A percentile compares a stretch with the other conserved stretches of the same genome.
Evolutionary conservation across 768 basidiomycete genomes (phyloP).

Genomic region (Gymnopilus junonius): DNA sequence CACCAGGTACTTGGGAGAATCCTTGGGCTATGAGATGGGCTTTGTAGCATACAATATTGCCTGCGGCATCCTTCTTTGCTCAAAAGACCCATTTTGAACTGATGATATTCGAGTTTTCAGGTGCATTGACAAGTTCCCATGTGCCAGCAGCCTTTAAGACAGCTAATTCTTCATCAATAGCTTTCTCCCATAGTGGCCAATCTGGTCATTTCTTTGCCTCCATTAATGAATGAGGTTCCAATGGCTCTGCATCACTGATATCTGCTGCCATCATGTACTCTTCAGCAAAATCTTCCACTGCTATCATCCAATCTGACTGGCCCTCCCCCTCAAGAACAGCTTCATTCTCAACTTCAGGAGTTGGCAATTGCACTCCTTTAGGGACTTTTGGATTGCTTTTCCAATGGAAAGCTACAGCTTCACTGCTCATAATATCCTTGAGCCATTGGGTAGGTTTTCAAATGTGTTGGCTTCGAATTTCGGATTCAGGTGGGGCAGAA

Average conservation of each 20-base stretch:
- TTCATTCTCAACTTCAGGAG: not conserved
- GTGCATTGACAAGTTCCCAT: constrained; percentile 33
- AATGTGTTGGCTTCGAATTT: not conserved
- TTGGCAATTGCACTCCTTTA: constrained; percentile 13
- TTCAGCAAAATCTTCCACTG: constrained; percentile 12
- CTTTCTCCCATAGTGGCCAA: constrained; percentile 29
- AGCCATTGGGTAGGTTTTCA: constrained; percentile 6
- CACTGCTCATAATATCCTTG: constrained; percentile 6
- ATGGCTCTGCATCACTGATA: constrained; percentile 29
- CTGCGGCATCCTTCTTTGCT: constrained; percentile 25
- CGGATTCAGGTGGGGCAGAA: not conserved
- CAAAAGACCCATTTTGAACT: constrained; percentile 36
- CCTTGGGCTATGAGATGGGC: constrained; percentile 37
- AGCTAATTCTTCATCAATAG: constrained; percentile 20
- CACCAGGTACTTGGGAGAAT: constrained; percentile 41
- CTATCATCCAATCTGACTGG: constrained; percentile 18
- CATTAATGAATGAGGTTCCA: constrained; percentile 22
- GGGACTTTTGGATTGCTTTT: not conserved
- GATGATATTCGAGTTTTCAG: constrained; percentile 24
- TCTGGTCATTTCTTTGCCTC: constrained; percentile 28
- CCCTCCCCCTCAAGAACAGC: constrained; percentile 16
- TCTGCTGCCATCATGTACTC: constrained; percentile 27
- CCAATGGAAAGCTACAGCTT: not conserved
- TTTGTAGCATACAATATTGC: constrained; percentile 25
- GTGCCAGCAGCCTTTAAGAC: constrained; percentile 28